phyloP scores from a whole-genome alignment of 305 asterid genomes.

The Fraxinus latifolia region DNA sequence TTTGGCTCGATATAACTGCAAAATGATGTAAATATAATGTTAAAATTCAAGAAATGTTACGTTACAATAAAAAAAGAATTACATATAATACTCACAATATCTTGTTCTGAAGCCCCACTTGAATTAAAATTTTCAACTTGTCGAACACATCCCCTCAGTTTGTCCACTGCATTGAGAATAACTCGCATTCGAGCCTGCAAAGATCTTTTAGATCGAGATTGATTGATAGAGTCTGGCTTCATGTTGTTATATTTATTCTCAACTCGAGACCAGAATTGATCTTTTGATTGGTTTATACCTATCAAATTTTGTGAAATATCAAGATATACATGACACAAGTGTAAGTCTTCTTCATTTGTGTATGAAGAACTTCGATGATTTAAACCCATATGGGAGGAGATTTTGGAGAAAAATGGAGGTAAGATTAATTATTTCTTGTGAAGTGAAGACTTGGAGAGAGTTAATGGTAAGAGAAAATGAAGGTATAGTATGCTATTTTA shows the following conservation, averaged over 20 bases:
- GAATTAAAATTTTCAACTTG: neutral
- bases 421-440: neutral
- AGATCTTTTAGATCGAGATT: neutral
- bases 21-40: neutral
- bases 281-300: neutral
- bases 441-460: neutral
- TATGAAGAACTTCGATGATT: neutral
- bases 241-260: neutral
- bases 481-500: neutral
- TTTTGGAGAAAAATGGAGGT: neutral
- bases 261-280: neutral
- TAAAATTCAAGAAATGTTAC: neutral
- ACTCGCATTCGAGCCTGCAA: neutral
- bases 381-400: neutral
- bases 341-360: neutral
- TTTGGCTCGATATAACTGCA: neutral
- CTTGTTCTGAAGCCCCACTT: neutral
- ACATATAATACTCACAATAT: neutral
- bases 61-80: neutral
- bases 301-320: neutral
- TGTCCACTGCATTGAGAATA: neutral
- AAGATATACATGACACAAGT: neutral
- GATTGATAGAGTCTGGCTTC: neutral
- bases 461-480: neutral
- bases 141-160: neutral